Evolutionary conservation across 768 basidiomycete species (phyloP).

Genomic region (Piloderma croceum): DNA sequence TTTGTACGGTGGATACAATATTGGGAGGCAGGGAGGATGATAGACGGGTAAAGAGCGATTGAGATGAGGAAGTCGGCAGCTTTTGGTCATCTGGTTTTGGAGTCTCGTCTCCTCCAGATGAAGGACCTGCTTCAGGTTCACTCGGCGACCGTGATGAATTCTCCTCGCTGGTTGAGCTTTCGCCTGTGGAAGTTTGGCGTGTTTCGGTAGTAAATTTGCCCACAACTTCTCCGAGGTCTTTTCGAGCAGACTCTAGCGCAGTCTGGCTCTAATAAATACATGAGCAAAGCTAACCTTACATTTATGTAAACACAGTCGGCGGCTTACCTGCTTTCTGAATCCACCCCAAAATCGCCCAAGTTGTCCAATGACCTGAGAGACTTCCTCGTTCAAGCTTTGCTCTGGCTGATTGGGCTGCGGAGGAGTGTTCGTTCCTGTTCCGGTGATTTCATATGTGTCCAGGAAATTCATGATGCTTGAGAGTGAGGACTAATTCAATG

Average conservation of each 20-base stretch:
- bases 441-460: slow-evolving; percentile 57
- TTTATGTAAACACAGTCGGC: not conserved
- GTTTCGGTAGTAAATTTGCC: slow-evolving; percentile 75
- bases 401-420: slow-evolving; percentile 38
- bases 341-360: slow-evolving; percentile 87
- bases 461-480: slow-evolving; percentile 76
- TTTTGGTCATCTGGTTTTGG: slow-evolving; percentile 16
- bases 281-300: slow-evolving; percentile 5
- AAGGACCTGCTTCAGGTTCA: slow-evolving; percentile 8
- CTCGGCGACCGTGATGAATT: not conserved
- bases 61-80: slow-evolving; percentile 25
- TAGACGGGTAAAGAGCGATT: slow-evolving; percentile 59
- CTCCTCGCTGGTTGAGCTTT: not conserved
- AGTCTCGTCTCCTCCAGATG: slow-evolving; percentile 18
- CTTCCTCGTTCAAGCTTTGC: slow-evolving; percentile 75
- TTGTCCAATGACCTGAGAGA: slow-evolving; percentile 83
- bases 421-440: slow-evolving; percentile 40
- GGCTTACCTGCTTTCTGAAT: slow-evolving; percentile 77
- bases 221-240: slow-evolving; percentile 69
- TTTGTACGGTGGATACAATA: slow-evolving; percentile 62
- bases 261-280: slow-evolving; percentile 53
- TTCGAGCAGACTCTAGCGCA: slow-evolving; percentile 62
- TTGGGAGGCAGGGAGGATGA: slow-evolving; percentile 73
- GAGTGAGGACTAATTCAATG: no score
- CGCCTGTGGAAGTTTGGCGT: slow-evolving; percentile 23